These are phyloP conservation scores for Baorangia bicolor DNA, from an alignment of 768 basidiomycete genomes.

Conservation along the genomic window DNA sequence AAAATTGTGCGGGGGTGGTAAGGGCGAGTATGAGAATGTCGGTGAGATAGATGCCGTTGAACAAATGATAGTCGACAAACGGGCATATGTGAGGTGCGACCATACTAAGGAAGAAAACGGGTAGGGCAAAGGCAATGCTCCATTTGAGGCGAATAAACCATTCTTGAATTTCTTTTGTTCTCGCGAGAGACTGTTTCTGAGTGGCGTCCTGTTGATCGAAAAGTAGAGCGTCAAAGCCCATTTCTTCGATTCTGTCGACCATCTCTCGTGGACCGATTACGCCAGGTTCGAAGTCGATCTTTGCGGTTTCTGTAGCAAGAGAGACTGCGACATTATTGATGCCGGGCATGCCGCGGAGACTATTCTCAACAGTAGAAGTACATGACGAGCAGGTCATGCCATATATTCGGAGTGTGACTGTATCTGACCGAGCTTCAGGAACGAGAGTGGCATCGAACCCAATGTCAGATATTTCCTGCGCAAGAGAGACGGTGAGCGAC, in stretches of 20 bases:
- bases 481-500: constrained; percentile 3
- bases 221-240: constrained; percentile 89
- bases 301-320: constrained; percentile 72
- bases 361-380: constrained; percentile 70
- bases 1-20: constrained; percentile 91
- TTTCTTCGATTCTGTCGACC: constrained; percentile 82
- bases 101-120: constrained; percentile 95
- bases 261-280: constrained; percentile 81
- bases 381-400: constrained; percentile 92
- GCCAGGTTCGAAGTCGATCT: constrained; percentile 70
- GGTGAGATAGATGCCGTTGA: constrained; percentile 74
- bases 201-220: constrained; percentile 78
- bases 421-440: constrained; percentile 61
- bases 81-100: constrained; percentile 62
- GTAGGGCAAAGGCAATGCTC: constrained; percentile 77
- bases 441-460: constrained; percentile 88
- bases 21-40: constrained; percentile 74
- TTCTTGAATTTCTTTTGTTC: constrained; percentile 88
- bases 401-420: constrained; percentile 74
- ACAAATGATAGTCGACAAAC: constrained; percentile 50
- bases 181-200: constrained; percentile 81
- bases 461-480: constrained; percentile 87
- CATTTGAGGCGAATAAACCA: constrained; percentile 81
- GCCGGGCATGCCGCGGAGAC: constrained; percentile 69
- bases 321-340: constrained; percentile 71